phyloP scores from a whole-genome alignment of 176 grass and related monocot genomes.

The maize (Zea mays) region DNA sequence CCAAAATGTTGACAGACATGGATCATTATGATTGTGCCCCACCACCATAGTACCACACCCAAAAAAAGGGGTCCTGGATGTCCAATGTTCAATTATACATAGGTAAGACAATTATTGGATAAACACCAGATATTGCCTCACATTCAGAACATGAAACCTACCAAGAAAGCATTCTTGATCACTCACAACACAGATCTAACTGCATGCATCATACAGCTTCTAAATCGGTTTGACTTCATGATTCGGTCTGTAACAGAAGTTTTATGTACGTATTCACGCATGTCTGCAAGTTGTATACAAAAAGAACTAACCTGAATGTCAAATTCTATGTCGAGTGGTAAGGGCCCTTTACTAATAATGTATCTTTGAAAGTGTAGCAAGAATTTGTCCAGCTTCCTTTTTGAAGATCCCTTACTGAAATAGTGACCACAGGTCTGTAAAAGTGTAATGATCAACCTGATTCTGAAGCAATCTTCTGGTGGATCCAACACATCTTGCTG shows the following conservation, averaged over 20 bases:
- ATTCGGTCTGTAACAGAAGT: constrained; percentile 8
- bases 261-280: constrained; percentile 18
- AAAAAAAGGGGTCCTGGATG: neutral
- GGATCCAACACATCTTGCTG: constrained; percentile 98
- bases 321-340: constrained; percentile 98
- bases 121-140: neutral
- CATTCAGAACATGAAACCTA: constrained; percentile 5
- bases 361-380: constrained; percentile 99
- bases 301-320: constrained; percentile 87
- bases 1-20: neutral
- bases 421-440: constrained; percentile 95
- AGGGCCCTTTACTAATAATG: constrained; percentile 85
- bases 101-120: constrained; percentile 15
- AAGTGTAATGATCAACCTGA: constrained; percentile 90
- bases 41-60: neutral
- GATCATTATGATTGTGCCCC: constrained; percentile 1
- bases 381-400: constrained; percentile 94
- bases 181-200: constrained; percentile 28
- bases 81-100: neutral
- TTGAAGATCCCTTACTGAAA: constrained; percentile 87
- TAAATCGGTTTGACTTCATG: constrained; percentile 18
- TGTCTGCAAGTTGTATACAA: constrained; percentile 18
- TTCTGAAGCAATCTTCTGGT: constrained; percentile 97
- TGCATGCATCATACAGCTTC: constrained; percentile 11
- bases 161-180: constrained; percentile 19